Conservation (phyloP, 352 stramenopile genomes). For the Globisporangium uncinulatum region DNA sequence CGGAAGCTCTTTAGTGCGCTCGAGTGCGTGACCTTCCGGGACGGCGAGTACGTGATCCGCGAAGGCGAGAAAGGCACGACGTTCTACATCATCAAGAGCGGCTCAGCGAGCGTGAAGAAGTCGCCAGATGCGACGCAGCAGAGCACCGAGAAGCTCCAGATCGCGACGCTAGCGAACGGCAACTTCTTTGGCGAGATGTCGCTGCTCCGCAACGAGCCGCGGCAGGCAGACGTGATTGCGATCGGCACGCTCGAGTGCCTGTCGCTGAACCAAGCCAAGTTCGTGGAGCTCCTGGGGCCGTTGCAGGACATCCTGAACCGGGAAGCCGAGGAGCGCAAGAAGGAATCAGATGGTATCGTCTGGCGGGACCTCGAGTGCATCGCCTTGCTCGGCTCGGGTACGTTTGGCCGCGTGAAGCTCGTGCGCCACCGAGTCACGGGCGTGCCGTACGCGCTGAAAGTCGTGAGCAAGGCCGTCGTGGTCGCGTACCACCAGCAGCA, state of each 20-base stretch:
- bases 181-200: slow-evolving; percentile 77
- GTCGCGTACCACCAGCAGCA: slow-evolving; percentile 95
- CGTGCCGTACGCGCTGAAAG: slow-evolving; percentile 90
- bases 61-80: slow-evolving; percentile 65
- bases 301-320: slow-evolving; percentile 65
- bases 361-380: slow-evolving; percentile 80
- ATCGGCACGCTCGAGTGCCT: slow-evolving; percentile 81
- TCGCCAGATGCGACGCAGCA: slow-evolving; percentile 23
- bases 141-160: slow-evolving; percentile 16
- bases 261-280: slow-evolving; percentile 81
- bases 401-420: slow-evolving; percentile 94
- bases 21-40: slow-evolving; percentile 80
- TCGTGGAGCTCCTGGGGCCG: slow-evolving; percentile 81
- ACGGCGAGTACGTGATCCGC: slow-evolving; percentile 53
- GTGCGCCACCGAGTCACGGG: slow-evolving; percentile 76
- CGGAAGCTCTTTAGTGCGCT: slow-evolving; percentile 61
- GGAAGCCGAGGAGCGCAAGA: slow-evolving; percentile 50
- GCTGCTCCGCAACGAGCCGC: slow-evolving; percentile 48
- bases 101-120: slow-evolving; percentile 50
- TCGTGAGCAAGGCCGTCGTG: slow-evolving; percentile 92
- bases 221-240: slow-evolving; percentile 65
- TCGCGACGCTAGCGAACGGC: slow-evolving; percentile 44
- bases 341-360: slow-evolving; percentile 24
- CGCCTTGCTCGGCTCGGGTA: slow-evolving; percentile 90
- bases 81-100: slow-evolving; percentile 83